Evolutionary conservation across 2,329 filamentous ascomycete species (phyloP).

Genomic region (Xylariaceae sp.): DNA sequence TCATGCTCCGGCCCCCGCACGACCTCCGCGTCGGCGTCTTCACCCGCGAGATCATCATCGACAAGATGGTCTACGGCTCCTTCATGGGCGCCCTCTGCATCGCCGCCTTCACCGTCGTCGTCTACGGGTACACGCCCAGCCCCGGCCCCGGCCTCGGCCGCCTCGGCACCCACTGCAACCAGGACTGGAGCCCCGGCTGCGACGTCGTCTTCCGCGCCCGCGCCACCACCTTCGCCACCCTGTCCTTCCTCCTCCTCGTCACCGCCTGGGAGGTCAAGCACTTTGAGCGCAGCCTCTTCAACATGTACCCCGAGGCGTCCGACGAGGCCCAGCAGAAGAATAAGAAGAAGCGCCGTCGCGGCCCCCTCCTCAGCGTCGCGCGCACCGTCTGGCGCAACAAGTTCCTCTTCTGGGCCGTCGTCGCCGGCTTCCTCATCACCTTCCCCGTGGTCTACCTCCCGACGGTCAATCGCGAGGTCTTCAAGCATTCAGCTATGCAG

Average conservation of each 20-base stretch:
- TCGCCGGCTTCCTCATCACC: slow-evolving; percentile 54
- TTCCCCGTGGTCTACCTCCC: slow-evolving; percentile 67
- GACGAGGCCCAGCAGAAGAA: too few species aligned
- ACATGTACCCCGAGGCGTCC: slow-evolving; percentile 59
- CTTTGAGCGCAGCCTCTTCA: slow-evolving; percentile 65
- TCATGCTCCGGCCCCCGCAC: slow-evolving; percentile 63
- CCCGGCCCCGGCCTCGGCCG: background rate
- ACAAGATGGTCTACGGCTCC: slow-evolving; percentile 63
- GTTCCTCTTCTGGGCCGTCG: slow-evolving; percentile 62
- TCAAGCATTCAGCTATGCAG: slow-evolving; percentile 61
- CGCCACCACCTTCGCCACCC: slow-evolving; percentile 63
- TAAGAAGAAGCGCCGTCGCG: slow-evolving; percentile 20
- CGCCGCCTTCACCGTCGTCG: slow-evolving; percentile 55
- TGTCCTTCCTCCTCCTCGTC: slow-evolving; percentile 64
- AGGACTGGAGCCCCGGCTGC: slow-evolving; percentile 32
- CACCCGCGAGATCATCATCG: slow-evolving; percentile 58
- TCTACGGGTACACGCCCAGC: slow-evolving; percentile 34
- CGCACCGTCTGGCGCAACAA: slow-evolving; percentile 64
- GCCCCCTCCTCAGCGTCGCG: slow-evolving; percentile 47
- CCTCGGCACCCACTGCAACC: background rate
- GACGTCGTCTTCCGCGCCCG: slow-evolving; percentile 59
- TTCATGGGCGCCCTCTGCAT: slow-evolving; percentile 61
- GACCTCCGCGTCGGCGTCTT: slow-evolving; percentile 57
- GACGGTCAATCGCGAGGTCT: slow-evolving; percentile 60
- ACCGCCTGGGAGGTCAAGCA: slow-evolving; percentile 73